phyloP scores from a whole-genome alignment of 148 eudicot species.

The Dianthus caryophyllus region DNA sequence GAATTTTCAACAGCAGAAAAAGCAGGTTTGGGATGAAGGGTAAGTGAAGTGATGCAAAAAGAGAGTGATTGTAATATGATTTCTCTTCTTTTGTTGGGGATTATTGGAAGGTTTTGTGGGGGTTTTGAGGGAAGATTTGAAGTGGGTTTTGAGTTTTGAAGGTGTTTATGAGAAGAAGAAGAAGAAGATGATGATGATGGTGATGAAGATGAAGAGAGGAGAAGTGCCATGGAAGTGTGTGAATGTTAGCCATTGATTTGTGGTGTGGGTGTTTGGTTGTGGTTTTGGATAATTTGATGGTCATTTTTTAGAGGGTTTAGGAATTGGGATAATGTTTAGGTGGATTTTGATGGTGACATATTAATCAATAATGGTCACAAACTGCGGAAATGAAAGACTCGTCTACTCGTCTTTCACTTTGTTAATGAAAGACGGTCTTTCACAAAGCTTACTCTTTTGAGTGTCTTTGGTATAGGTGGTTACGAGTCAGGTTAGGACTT shows the following conservation, averaged over 20 bases:
- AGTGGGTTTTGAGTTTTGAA: slow-evolving; percentile 26
- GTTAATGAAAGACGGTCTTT: too few relatives aligned
- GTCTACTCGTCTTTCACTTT: too few relatives aligned
- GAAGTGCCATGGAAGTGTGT: slow-evolving; percentile 43
- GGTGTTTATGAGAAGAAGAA: slow-evolving; percentile 32
- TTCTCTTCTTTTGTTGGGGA: slow-evolving; percentile 30
- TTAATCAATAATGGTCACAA: too few relatives aligned
- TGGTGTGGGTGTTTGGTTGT: not conserved
- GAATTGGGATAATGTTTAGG: slow-evolving; percentile 17
- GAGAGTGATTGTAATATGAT: slow-evolving; percentile 36
- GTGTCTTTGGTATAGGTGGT: too few relatives aligned
- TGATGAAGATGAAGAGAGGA: slow-evolving; percentile 33
- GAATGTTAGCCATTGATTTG: slow-evolving; percentile 28
- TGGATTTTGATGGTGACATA: not conserved
- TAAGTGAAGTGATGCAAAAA: slow-evolving; percentile 33
- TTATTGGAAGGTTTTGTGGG: slow-evolving; percentile 7
- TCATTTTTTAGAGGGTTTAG: too few relatives aligned
- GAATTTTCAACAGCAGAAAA: slow-evolving; percentile 28
- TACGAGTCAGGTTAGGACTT: too few relatives aligned
- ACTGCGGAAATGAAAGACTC: too few relatives aligned
- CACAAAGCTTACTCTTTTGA: too few relatives aligned
- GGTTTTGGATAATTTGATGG: slow-evolving; percentile 36
- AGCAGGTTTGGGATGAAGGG: slow-evolving; percentile 28
- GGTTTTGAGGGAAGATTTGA: slow-evolving; percentile 12
- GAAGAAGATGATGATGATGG: slow-evolving; percentile 28